Evolutionary conservation across 2,329 filamentous ascomycete genomes (phyloP).

Genomic region (Bipolaris gigantea): DNA sequence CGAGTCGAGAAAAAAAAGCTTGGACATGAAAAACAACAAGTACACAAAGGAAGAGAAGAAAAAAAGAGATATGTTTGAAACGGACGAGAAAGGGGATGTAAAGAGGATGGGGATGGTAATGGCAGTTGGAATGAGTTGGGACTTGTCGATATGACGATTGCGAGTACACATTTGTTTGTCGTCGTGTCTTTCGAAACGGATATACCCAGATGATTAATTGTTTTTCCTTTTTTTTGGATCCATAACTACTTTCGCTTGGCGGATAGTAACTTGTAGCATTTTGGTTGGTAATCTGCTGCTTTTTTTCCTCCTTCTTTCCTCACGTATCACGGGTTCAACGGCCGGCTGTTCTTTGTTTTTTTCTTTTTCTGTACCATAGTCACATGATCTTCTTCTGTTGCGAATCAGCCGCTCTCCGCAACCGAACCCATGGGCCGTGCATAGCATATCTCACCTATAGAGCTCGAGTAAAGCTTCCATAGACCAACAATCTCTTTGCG

Average conservation of each 20-base stretch:
- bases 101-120: slow-evolving; percentile 5
- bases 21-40: background rate
- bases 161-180: slow-evolving; percentile 11
- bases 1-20: background rate
- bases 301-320: background rate
- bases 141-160: slow-evolving; percentile 3
- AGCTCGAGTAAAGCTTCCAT: too few relatives aligned
- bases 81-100: background rate
- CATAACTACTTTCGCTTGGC: background rate
- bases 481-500: too few relatives aligned
- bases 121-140: slow-evolving; percentile 11
- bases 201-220: slow-evolving; percentile 10
- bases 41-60: background rate
- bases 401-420: too few relatives aligned
- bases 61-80: slow-evolving; percentile 1
- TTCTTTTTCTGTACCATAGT: slow-evolving; percentile 9
- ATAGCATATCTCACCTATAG: too few relatives aligned
- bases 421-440: too few relatives aligned
- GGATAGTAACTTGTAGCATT: background rate
- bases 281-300: background rate
- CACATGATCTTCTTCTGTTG: too few relatives aligned
- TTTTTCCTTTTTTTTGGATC: background rate
- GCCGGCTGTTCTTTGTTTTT: background rate
- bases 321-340: background rate
- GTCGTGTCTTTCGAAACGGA: slow-evolving; percentile 9